phyloP scores from a whole-genome alignment of 1,139 yeast genomes.

The Debaryomyces nepalensis region DNA sequence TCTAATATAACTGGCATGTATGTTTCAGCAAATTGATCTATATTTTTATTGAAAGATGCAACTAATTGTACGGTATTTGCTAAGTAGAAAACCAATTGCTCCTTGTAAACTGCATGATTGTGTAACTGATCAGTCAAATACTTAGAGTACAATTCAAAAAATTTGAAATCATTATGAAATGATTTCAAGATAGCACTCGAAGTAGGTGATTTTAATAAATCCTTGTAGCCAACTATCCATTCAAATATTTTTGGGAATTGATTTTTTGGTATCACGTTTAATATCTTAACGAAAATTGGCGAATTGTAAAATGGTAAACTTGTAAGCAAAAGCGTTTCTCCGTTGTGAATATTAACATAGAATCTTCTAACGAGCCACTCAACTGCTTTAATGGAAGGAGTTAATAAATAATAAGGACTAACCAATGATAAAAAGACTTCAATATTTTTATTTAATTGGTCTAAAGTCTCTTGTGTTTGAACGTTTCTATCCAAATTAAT shows the following conservation, averaged over 20 bases:
- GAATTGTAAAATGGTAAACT: conserved; percentile 77
- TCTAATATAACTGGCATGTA: conserved; percentile 61
- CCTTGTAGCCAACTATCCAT: conserved; percentile 73
- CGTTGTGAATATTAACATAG: conserved; percentile 79
- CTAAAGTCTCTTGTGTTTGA: conserved; percentile 74
- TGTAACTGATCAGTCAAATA: conserved; percentile 59
- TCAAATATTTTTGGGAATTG: conserved; percentile 76
- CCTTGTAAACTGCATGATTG: conserved; percentile 64
- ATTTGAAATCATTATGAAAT: conserved; percentile 65
- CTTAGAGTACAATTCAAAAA: conserved; percentile 67
- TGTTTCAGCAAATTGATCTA: conserved; percentile 32
- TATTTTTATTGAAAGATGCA: conserved; percentile 42
- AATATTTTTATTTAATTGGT: conserved; percentile 73
- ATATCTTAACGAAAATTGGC: conserved; percentile 72
- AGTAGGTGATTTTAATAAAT: conserved; percentile 66
- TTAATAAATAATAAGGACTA: conserved; percentile 75
- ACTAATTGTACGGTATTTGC: conserved; percentile 69
- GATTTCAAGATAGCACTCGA: conserved; percentile 71
- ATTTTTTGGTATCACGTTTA: conserved; percentile 66
- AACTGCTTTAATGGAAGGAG: conserved; percentile 78
- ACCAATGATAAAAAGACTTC: conserved; percentile 72
- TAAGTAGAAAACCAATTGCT: conserved; percentile 77
- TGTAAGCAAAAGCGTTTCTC: conserved; percentile 71
- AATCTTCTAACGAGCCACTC: conserved; percentile 97
- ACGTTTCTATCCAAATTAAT: conserved; percentile 78